Evolutionary conservation across 139 green algal species (phyloP), one percentile per base, ranked within the genome.

Genomic region (Coccomyxa sp.): DNA sequence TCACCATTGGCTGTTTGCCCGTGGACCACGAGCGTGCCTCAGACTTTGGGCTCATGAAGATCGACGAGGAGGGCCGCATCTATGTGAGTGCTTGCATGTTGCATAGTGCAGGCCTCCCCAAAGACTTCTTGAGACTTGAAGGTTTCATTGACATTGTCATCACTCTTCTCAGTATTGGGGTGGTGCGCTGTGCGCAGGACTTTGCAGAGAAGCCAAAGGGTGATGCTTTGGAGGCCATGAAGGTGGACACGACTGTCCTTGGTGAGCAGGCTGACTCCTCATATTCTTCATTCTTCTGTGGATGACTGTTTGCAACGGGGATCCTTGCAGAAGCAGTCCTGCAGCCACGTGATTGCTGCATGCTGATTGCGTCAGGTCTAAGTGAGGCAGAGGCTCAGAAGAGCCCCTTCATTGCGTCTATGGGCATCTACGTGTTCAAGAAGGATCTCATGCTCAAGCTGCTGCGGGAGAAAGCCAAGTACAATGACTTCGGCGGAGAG

Each of bases 371-470:
- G 63, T 71, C 86, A 91, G 93, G 91, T 17, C 92, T 98, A 77
- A 87, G 85, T 25, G 67, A 89, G 10, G 90, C 92, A 76, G 90
- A 95, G 79, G 95, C 95, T 0, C 57, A 87, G 79, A 80, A 95
- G 85, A 94, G 94, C 88, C 93, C 95, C 14, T 99, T 94, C 95
- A 99, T 99, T 79, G 97, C 97, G 3, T 97, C 92, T 82, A 99
- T 99, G 97, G 97, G 97, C 82, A 99, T 99, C 92, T 99, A 99
- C 85, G 95, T 99, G 32, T 99, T 99, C 94, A 98, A 98, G 90
- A 98, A 98, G 91, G 82, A 92, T 10, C 90, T 95, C 23, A 91
- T 99, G 71, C 45, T 96, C 51, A 81, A 97, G 57, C 89, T 97
- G 79, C 90, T 95, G 58, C 89, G 87, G 77, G 82, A 90, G 10